Conservation (phyloP, 495 filamentous ascomycete species). For the Podospora fimiseda region DNA sequence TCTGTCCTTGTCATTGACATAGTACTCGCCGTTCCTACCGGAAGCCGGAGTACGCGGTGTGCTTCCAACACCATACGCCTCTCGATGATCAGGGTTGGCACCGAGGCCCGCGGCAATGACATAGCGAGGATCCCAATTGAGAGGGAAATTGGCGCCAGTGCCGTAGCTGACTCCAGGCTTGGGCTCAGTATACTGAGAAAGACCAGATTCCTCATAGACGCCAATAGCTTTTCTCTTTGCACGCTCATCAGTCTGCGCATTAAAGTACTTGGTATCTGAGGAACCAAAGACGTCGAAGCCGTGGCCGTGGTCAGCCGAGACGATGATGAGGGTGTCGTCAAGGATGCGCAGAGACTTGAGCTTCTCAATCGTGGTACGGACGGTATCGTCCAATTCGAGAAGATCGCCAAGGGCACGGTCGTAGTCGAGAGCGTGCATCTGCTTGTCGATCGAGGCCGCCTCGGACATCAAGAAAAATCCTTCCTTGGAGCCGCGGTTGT, state of each 20-base stretch:
- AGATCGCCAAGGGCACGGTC: constrained; percentile 69
- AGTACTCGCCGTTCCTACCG: constrained; percentile 41
- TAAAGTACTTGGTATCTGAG: constrained; percentile 53
- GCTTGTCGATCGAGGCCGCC: constrained; percentile 71
- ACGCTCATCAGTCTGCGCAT: constrained; percentile 52
- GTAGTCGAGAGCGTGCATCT: constrained; percentile 72
- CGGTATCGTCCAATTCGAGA: constrained; percentile 68
- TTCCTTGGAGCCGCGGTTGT: constrained; percentile 52
- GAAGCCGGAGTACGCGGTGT: constrained; percentile 52
- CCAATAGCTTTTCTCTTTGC: constrained; percentile 62
- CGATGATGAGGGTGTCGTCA: constrained; percentile 61
- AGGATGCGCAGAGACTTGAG: constrained; percentile 50
- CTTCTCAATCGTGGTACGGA: constrained; percentile 58
- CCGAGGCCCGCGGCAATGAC: constrained; percentile 58
- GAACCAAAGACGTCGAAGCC: constrained; percentile 53
- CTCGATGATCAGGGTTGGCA: constrained; percentile 60
- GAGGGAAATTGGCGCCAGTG: constrained; percentile 61
- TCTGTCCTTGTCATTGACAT: constrained; percentile 55
- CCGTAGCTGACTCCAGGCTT: constrained; percentile 44
- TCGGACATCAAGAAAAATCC: constrained; percentile 76
- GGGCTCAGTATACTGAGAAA: constrained; percentile 57
- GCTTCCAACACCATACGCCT: constrained; percentile 58
- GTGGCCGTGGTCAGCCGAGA: constrained; percentile 73
- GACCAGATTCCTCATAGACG: constrained; percentile 56
- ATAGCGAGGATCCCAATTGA: constrained; percentile 72